phyloP scores from a whole-genome alignment of 352 stramenopile species.

The Globisporangium carolinianum region DNA sequence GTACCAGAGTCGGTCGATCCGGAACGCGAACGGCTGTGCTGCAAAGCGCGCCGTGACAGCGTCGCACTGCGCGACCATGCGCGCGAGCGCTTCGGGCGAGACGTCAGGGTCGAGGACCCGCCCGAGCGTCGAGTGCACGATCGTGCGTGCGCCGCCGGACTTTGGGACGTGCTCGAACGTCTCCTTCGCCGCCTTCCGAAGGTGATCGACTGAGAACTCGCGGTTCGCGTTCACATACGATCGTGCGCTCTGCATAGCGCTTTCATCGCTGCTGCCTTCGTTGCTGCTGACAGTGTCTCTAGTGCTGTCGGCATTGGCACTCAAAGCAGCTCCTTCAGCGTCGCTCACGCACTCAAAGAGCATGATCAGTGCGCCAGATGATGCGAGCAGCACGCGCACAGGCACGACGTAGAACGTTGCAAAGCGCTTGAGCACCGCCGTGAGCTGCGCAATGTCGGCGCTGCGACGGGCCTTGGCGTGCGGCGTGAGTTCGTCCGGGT shows the following conservation, averaged over 20 bases:
- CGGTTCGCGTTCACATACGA: conserved; percentile 22
- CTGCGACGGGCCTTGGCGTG: conserved; percentile 24
- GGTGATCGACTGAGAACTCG: conserved; percentile 51
- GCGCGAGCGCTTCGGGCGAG: conserved; percentile 20
- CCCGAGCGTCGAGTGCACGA: conserved; percentile 68
- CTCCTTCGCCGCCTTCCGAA: conserved; percentile 35
- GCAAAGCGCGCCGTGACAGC: conserved; percentile 34
- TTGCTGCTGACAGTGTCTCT: neutral
- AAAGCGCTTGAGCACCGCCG: conserved; percentile 27
- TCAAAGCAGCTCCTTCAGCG: too few relatives aligned
- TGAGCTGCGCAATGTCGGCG: conserved; percentile 40
- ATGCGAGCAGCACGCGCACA: conserved; percentile 45
- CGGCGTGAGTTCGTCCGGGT: conserved; percentile 47
- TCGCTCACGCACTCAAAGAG: conserved; percentile 39
- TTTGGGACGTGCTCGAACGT: conserved; percentile 46
- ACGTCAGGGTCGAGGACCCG: conserved; percentile 46
- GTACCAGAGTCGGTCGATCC: conserved; percentile 56
- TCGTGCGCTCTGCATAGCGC: conserved; percentile 1
- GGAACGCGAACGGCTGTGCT: conserved; percentile 17
- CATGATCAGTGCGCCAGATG: conserved; percentile 62
- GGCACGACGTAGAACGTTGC: conserved; percentile 37
- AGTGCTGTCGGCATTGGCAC: too few relatives aligned
- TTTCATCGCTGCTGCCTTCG: neutral
- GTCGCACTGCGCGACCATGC: conserved; percentile 42
- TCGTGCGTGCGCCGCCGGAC: conserved; percentile 28